A percentile compares a stretch with the other conserved stretches of the same genome.
These are phyloP conservation scores for Sphaerostilbella broomeana DNA, from an alignment of 2,329 filamentous ascomycete genomes.

Conservation along the genomic window DNA sequence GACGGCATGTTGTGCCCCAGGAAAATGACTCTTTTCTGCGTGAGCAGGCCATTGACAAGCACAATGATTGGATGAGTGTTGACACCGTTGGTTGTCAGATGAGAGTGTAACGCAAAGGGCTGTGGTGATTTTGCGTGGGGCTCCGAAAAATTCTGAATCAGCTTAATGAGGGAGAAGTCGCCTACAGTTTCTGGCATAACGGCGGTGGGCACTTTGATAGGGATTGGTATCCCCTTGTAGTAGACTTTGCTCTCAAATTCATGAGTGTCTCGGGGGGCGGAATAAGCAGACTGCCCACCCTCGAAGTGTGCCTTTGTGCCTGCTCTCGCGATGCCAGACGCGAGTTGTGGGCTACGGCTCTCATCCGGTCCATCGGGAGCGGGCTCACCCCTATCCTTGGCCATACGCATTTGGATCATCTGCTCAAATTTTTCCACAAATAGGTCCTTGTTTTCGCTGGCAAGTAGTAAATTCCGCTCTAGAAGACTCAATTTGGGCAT, in stretches of 20 bases:
- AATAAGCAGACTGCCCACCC: constrained; percentile 56
- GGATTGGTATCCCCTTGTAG: constrained; percentile 94
- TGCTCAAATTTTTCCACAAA: constrained; percentile 97
- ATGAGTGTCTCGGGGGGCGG: constrained; percentile 86
- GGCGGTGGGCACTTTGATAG: constrained; percentile 91
- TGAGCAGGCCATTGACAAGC: constrained; percentile 86
- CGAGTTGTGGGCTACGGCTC: constrained; percentile 38
- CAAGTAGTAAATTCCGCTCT: constrained; percentile 79
- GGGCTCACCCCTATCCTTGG: constrained; percentile 50
- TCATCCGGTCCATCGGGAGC: constrained; percentile 36
- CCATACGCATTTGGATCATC: constrained; percentile 79
- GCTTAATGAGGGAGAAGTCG: constrained; percentile 94
- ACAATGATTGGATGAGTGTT: constrained; percentile 93
- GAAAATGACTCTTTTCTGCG: constrained; percentile 94
- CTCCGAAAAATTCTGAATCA: constrained; percentile 89
- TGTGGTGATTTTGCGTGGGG: constrained; percentile 77
- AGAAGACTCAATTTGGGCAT: constrained; percentile 80
- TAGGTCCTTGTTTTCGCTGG: constrained; percentile 89
- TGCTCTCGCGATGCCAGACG: constrained; percentile 47
- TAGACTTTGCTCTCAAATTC: constrained; percentile 94
- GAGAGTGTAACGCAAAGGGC: constrained; percentile 78
- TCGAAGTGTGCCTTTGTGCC: constrained; percentile 58
- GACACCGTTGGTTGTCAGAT: constrained; percentile 85
- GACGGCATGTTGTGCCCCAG: constrained; percentile 92
- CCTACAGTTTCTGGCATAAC: constrained; percentile 93